phyloP scores from a whole-genome alignment of 176 grass and related monocot genomes.

The Miscanthus lutarioriparius region DNA sequence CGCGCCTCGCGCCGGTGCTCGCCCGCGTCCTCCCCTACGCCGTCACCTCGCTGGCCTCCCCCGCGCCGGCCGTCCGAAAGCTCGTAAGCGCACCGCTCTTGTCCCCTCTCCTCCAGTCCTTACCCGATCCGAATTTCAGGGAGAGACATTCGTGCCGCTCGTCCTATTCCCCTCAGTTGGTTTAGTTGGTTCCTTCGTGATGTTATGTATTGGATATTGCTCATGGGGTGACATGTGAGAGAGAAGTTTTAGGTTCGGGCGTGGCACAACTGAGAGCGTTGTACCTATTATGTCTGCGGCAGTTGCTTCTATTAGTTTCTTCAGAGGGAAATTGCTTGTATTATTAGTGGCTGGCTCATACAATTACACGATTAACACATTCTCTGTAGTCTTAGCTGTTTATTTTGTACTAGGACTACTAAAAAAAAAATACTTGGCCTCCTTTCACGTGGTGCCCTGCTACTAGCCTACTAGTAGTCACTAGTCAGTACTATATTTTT shows the following conservation, averaged over 20 bases:
- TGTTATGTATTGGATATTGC: too few relatives aligned
- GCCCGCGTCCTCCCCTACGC: constrained; percentile 75
- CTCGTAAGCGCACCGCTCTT: constrained; percentile 36
- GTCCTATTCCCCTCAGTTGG: neutral
- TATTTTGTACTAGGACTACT: too few relatives aligned
- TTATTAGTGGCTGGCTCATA: neutral
- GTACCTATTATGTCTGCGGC: neutral
- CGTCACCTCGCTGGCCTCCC: constrained; percentile 80
- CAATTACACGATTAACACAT: neutral
- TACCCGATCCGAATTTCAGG: neutral
- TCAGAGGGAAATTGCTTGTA: neutral
- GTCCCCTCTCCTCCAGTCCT: neutral
- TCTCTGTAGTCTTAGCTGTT: too few relatives aligned
- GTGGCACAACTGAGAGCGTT: neutral
- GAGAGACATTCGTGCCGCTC: neutral
- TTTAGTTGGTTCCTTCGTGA: too few relatives aligned
- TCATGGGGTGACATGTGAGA: neutral
- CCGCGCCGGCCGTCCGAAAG: constrained; percentile 69
- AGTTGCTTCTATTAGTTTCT: neutral
- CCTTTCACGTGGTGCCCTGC: neutral
- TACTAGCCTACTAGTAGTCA: neutral
- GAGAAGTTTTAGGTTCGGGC: neutral
- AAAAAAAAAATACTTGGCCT: too few relatives aligned
- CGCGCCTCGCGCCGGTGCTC: constrained; percentile 74
- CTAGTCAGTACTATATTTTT: neutral